Evolutionary conservation across 2,329 filamentous ascomycete species (phyloP), one percentile per base, ranked within the genome.

Genomic region (Knoxdaviesia proteae): DNA sequence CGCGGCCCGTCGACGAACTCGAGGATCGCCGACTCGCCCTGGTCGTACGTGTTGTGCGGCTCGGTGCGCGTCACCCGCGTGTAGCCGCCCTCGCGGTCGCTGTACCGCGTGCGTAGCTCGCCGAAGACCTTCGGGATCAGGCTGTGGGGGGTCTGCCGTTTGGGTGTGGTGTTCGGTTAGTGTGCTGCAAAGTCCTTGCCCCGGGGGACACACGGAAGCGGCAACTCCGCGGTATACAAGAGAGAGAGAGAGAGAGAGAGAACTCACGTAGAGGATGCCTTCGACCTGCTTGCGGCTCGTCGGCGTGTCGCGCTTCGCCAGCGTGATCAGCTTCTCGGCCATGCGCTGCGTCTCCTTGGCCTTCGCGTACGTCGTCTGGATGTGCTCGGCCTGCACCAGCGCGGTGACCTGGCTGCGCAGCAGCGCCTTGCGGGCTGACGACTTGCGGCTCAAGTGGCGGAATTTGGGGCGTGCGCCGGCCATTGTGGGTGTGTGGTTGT

Each of bases 351-450:
- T 83, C 65, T 98, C 90, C 63, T 96, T 98, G 40, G 90, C 90
- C 64, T 96, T 96, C 58, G 80, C 78, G 71, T 82, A 94, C 63
- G 90, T 94, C 41, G 90, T 98, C 49, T 80, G 77, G 64, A 98
- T 93, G 48, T 84, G 77, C 66, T 98, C 90, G 61, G 93, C 77
- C 61, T 83, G 72, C 63, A 98, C 81, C 50, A 98, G 80, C 43
- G 88, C 90, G 51, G 88, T 94, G 58, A 96, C 87, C 47, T 98
- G 70, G 63, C 96, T 94, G 55, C 90, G 84, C 51, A 98, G 77
- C 52, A 98, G 75, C 42, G 90, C 88, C 65, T 88, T 76, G 58
- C 90, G 76, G 59, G 94, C 90, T 44, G 88, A 68, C 42, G 86
- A 94, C 51, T 75, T 71, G 52, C 90, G 86, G 62, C 77, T 78